Conservation (phyloP, 257 asterid species). For the Orobanche coerulescens region DNA sequence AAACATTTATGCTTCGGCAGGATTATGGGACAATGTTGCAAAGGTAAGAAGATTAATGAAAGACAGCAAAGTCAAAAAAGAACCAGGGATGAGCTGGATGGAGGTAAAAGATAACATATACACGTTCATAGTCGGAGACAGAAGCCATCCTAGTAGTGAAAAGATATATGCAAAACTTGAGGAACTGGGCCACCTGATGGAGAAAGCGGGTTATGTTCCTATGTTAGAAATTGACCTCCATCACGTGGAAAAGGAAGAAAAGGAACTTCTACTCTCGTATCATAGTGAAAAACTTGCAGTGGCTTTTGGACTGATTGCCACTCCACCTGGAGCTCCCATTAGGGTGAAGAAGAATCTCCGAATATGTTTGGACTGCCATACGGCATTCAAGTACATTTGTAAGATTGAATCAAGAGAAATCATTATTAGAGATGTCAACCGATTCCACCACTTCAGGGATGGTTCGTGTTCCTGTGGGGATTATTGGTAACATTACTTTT, state of each 20-base stretch:
- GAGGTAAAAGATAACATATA: slow-evolving; percentile 57
- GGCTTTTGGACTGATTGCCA: slow-evolving; percentile 61
- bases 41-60: slow-evolving; percentile 52
- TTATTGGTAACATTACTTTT: slow-evolving; percentile 46
- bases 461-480: slow-evolving; percentile 83
- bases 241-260: slow-evolving; percentile 48
- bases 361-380: slow-evolving; percentile 75
- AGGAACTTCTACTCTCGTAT: slow-evolving; percentile 53
- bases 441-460: slow-evolving; percentile 72
- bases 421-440: slow-evolving; percentile 58
- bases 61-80: slow-evolving; percentile 62
- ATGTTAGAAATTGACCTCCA: slow-evolving; percentile 59
- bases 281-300: slow-evolving; percentile 89
- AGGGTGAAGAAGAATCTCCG: slow-evolving; percentile 77
- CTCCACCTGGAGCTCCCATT: slow-evolving; percentile 62
- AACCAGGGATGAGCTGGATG: slow-evolving; percentile 86
- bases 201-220: slow-evolving; percentile 65
- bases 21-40: slow-evolving; percentile 59
- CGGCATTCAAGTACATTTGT: slow-evolving; percentile 62
- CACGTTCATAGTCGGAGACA: slow-evolving; percentile 73
- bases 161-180: slow-evolving; percentile 63
- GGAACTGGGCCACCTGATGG: slow-evolving; percentile 49
- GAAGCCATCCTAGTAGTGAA: slow-evolving; percentile 45
- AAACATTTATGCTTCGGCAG: slow-evolving; percentile 62
- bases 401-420: slow-evolving; percentile 58